Conservation (phyloP, 139 green algal species). For the Pleodorina starrii region DNA sequence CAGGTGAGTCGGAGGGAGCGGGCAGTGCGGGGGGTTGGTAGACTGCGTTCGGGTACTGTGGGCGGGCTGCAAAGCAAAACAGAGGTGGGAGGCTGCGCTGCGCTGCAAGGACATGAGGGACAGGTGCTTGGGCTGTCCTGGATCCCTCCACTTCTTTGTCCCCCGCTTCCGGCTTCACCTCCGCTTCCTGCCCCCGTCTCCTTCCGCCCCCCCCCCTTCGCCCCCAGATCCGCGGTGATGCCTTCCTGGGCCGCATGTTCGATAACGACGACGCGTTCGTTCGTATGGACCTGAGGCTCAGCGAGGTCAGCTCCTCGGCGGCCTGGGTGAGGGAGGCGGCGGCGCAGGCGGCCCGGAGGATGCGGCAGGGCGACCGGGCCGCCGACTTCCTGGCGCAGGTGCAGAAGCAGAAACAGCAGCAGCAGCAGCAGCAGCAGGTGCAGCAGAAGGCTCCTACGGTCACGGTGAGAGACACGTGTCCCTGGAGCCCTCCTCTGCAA, state of each 20-base stretch:
- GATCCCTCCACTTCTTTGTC: too few relatives aligned
- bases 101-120: too few relatives aligned
- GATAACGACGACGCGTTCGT: conserved; percentile 91
- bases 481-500: too few relatives aligned
- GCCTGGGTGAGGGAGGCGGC: conserved; percentile 40
- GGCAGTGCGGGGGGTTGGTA: neutral
- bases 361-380: conserved; percentile 33
- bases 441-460: neutral
- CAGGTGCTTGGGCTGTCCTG: too few relatives aligned
- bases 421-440: conserved; percentile 33
- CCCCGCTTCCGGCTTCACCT: too few relatives aligned
- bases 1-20: conserved; percentile 64
- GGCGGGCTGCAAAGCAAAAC: too few relatives aligned
- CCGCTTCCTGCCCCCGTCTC: too few relatives aligned
- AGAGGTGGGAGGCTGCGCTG: too few relatives aligned
- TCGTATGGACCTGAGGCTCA: conserved; percentile 77
- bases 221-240: conserved; percentile 90
- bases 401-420: conserved; percentile 39
- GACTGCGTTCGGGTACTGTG: too few relatives aligned
- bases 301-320: conserved; percentile 47
- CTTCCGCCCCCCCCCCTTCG: too few relatives aligned
- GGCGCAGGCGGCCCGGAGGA: neutral
- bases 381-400: conserved; percentile 19
- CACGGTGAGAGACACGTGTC: neutral
- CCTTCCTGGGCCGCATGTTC: conserved; percentile 84